phyloP scores from a whole-genome alignment of 2,329 filamentous ascomycete genomes.

The Fusarium abutilonis region DNA sequence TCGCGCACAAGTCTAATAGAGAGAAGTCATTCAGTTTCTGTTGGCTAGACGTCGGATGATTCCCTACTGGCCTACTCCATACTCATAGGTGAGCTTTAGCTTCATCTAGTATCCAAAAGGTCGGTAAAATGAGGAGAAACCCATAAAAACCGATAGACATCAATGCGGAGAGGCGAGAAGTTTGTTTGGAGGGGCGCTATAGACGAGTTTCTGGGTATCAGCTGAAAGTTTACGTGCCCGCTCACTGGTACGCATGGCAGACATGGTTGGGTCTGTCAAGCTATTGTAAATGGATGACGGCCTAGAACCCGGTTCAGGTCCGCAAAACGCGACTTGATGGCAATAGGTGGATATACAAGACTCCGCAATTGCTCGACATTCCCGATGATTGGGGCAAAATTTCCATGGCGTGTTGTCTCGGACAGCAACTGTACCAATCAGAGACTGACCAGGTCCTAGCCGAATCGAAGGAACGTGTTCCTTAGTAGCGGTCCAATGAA shows the following conservation, averaged over 20 bases:
- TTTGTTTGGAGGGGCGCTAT: neutral
- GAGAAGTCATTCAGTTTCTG: too few relatives aligned
- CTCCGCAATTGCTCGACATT: neutral
- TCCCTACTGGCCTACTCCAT: too few relatives aligned
- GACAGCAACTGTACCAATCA: neutral
- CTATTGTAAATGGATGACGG: neutral
- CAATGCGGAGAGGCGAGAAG: too few relatives aligned
- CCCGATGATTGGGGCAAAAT: neutral
- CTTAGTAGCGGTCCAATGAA: neutral
- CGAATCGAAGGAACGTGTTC: neutral
- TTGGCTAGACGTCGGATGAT: too few relatives aligned
- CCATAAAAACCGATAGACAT: too few relatives aligned
- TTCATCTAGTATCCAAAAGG: too few relatives aligned
- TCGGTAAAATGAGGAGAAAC: too few relatives aligned
- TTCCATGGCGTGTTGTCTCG: neutral
- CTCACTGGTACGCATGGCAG: neutral
- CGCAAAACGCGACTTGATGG: too few relatives aligned
- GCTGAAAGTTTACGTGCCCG: neutral
- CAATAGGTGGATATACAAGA: neutral
- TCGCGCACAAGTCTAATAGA: too few relatives aligned
- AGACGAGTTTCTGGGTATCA: neutral
- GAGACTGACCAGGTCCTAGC: neutral
- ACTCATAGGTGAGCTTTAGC: too few relatives aligned
- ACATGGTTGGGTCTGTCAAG: too few relatives aligned
- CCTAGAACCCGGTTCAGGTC: neutral